These are phyloP conservation scores for Avena eriantha DNA, from an alignment of 176 grass and related monocot species.

Conservation along the genomic window DNA sequence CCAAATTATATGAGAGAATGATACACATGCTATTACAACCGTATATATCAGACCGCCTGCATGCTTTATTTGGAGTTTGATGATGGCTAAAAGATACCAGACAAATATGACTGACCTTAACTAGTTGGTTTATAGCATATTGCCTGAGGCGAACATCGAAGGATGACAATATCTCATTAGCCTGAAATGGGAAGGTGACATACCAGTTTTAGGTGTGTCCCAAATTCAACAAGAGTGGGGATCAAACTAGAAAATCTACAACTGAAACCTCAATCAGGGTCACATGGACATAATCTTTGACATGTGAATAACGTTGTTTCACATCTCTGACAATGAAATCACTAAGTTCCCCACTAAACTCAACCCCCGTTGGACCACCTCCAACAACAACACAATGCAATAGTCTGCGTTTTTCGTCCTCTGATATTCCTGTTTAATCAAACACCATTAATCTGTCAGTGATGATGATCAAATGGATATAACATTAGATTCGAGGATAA, in stretches of 20 bases:
- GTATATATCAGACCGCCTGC: slow-evolving; percentile 22
- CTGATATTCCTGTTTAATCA: slow-evolving; percentile 72
- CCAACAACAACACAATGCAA: slow-evolving; percentile 98
- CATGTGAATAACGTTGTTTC: slow-evolving; percentile 86
- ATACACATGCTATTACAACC: not conserved
- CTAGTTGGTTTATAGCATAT: slow-evolving; percentile 86
- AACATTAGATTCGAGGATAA: slow-evolving; percentile 6
- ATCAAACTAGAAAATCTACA: slow-evolving; percentile 32
- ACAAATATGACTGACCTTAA: slow-evolving; percentile 61
- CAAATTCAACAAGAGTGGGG: not conserved
- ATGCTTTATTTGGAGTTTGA: slow-evolving; percentile 24
- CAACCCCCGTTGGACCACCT: slow-evolving; percentile 96
- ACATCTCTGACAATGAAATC: slow-evolving; percentile 97
- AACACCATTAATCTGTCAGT: not conserved
- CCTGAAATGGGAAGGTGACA: slow-evolving; percentile 60
- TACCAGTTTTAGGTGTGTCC: not conserved
- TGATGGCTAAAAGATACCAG: slow-evolving; percentile 11
- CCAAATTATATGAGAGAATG: slow-evolving; percentile 19
- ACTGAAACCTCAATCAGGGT: slow-evolving; percentile 90
- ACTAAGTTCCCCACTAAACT: slow-evolving; percentile 99
- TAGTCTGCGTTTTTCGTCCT: slow-evolving; percentile 77
- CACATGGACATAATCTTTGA: slow-evolving; percentile 92
- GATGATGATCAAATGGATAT: slow-evolving; percentile 13
- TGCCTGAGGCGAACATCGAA: slow-evolving; percentile 96
- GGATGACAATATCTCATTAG: slow-evolving; percentile 94